Percentiles rank a stretch among this genome's conserved stretches.
phyloP scores from a whole-genome alignment of 176 grass and related monocot genomes.

The Aegilops bicornis region DNA sequence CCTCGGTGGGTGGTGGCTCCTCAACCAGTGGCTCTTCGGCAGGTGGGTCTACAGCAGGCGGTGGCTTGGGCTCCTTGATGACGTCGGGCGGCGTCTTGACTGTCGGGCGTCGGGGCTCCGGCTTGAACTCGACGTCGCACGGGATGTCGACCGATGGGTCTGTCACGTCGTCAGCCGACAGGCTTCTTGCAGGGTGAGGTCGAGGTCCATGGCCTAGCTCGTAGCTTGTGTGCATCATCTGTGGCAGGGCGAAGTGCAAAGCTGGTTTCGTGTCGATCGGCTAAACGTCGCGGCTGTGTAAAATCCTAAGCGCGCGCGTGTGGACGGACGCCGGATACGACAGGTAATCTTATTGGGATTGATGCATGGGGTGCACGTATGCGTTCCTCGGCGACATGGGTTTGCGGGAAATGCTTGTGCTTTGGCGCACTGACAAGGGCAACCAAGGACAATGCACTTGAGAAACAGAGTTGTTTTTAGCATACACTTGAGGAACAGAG shows the following conservation, averaged over 20 bases:
- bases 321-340: background rate
- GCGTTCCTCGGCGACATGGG: background rate
- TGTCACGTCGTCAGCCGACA: background rate
- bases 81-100: background rate
- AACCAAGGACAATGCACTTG: too few species aligned
- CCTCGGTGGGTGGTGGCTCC: background rate
- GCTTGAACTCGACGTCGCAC: conserved; percentile 24
- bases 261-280: background rate
- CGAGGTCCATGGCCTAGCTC: conserved; percentile 52
- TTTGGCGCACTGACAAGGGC: too few species aligned
- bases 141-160: conserved; percentile 26
- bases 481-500: too few species aligned
- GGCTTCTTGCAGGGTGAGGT: conserved; percentile 49
- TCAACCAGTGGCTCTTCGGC: background rate
- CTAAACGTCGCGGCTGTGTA: background rate
- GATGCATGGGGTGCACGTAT: conserved; percentile 16
- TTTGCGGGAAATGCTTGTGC: background rate
- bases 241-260: background rate
- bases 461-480: too few species aligned
- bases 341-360: background rate
- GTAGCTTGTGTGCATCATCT: too few species aligned
- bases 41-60: background rate
- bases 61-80: background rate
- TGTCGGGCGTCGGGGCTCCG: background rate
- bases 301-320: background rate